These are phyloP conservation scores for Tephrocybe sp. DNA, from an alignment of 768 basidiomycete genomes.

Conservation along the genomic window DNA sequence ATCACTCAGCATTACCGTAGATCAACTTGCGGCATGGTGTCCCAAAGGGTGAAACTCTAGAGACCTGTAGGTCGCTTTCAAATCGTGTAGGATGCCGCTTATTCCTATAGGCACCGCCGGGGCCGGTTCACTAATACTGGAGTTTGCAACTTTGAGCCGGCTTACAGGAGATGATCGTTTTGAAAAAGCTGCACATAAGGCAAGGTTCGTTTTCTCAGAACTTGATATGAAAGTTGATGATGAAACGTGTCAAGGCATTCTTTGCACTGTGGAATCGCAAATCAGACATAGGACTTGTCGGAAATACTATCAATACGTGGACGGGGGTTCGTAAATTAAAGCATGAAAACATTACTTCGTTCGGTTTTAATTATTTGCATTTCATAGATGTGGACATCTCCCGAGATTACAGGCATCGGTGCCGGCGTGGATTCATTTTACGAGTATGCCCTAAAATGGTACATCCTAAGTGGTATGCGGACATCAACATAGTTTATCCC, in stretches of 20 bases:
- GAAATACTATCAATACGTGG: slow-evolving; percentile 83
- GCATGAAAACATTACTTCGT: neutral
- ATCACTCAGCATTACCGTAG: slow-evolving; percentile 33
- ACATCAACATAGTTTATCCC: neutral
- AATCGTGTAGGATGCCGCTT: neutral
- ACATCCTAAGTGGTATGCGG: slow-evolving; percentile 71
- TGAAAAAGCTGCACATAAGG: slow-evolving; percentile 81
- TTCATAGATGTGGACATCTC: slow-evolving; percentile 66
- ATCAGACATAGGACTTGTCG: slow-evolving; percentile 80
- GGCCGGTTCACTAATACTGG: slow-evolving; percentile 88
- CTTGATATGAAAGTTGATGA: neutral
- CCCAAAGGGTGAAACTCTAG: slow-evolving; percentile 67
- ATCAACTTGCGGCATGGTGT: slow-evolving; percentile 84
- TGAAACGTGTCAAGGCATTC: slow-evolving; percentile 51
- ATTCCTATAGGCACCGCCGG: slow-evolving; percentile 73
- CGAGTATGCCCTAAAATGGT: slow-evolving; percentile 93
- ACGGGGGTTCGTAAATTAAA: slow-evolving; percentile 59
- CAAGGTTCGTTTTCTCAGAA: slow-evolving; percentile 31
- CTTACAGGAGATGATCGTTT: slow-evolving; percentile 88
- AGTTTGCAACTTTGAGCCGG: slow-evolving; percentile 91
- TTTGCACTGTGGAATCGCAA: slow-evolving; percentile 93
- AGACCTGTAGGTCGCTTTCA: slow-evolving; percentile 67
- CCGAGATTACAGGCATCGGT: slow-evolving; percentile 79
- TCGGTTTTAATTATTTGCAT: neutral
- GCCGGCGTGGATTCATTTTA: slow-evolving; percentile 96